A percentile compares a stretch with the other conserved stretches of the same genome.
phyloP scores from a whole-genome alignment of 2,329 filamentous ascomycete species.

The Dothideomycetes sp. region DNA sequence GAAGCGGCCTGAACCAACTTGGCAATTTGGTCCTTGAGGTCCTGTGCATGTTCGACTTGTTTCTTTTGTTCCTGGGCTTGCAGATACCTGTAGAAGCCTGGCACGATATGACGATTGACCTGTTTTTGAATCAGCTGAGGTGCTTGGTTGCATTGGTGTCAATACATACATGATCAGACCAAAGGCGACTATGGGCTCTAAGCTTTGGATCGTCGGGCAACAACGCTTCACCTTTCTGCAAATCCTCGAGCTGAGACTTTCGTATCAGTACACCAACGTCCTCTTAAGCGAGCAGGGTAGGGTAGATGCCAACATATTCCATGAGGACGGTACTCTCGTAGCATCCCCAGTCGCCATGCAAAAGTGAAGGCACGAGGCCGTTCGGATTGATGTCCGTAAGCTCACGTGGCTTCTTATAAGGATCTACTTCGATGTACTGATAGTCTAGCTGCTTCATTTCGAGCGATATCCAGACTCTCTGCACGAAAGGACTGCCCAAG shows the following conservation, averaged over 20 bases:
- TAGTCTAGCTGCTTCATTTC: slow-evolving; percentile 71
- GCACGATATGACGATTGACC: slow-evolving; percentile 53
- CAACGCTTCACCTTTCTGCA: slow-evolving; percentile 50
- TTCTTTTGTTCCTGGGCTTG: slow-evolving; percentile 53
- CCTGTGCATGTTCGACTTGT: slow-evolving; percentile 50
- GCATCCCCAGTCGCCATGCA: slow-evolving; percentile 71
- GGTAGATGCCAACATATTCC: slow-evolving; percentile 56
- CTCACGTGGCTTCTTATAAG: slow-evolving; percentile 62
- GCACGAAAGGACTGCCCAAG: slow-evolving; percentile 61
- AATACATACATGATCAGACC: slow-evolving; percentile 62
- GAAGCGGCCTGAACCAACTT: slow-evolving; percentile 51
- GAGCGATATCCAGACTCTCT: slow-evolving; percentile 81
- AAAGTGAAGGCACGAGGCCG: slow-evolving; percentile 66
- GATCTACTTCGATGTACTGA: slow-evolving; percentile 79
- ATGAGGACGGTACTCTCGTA: slow-evolving; percentile 74
- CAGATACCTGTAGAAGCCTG: slow-evolving; percentile 65
- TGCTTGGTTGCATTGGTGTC: slow-evolving; percentile 19
- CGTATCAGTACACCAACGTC: slow-evolving; percentile 24
- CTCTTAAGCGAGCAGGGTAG: background rate
- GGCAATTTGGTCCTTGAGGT: slow-evolving; percentile 57
- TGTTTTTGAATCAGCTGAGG: background rate
- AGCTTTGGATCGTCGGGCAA: slow-evolving; percentile 58
- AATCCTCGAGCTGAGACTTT: slow-evolving; percentile 67
- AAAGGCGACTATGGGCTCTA: slow-evolving; percentile 66
- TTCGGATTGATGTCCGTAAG: slow-evolving; percentile 68